phyloP scores from a whole-genome alignment of 805 yeast species.

The Starmerella riodocensis region DNA sequence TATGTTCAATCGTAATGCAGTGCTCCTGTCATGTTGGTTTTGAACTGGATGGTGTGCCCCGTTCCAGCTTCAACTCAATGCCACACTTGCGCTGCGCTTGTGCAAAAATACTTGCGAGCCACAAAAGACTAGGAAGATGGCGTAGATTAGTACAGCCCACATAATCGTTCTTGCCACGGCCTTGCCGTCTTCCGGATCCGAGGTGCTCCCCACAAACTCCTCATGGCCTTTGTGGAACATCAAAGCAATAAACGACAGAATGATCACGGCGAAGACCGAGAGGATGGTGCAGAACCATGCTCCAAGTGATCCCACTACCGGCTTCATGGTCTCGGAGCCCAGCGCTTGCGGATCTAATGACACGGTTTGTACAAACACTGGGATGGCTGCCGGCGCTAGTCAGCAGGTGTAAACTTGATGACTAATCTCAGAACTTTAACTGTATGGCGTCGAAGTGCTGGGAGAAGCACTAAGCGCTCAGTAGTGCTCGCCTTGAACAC shows the following conservation, averaged over 20 bases:
- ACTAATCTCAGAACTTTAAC: no score
- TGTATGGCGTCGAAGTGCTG: no score
- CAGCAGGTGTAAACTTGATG: no score
- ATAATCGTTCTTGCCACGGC: conserved; percentile 87
- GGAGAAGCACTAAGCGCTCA: no score
- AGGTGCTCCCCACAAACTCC: conserved; percentile 80
- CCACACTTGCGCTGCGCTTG: conserved; percentile 54
- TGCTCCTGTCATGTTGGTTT: no score
- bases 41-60: no score
- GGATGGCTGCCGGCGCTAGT: no score
- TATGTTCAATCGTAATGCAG: no score
- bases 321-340: no score
- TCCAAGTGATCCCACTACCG: conserved; percentile 28
- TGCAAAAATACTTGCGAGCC: conserved; percentile 67
- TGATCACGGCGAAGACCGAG: conserved; percentile 84
- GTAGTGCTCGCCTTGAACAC: no score
- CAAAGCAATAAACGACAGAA: conserved; percentile 70
- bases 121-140: conserved; percentile 71
- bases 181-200: conserved; percentile 83
- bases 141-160: conserved; percentile 76
- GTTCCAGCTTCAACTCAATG: conserved; percentile 29
- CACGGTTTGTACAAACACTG: no score
- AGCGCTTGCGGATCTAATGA: no score
- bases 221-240: conserved; percentile 73
- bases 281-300: conserved; percentile 94